Evolutionary conservation across 345 rosid species (phyloP).

Genomic region (Populus tremula): DNA sequence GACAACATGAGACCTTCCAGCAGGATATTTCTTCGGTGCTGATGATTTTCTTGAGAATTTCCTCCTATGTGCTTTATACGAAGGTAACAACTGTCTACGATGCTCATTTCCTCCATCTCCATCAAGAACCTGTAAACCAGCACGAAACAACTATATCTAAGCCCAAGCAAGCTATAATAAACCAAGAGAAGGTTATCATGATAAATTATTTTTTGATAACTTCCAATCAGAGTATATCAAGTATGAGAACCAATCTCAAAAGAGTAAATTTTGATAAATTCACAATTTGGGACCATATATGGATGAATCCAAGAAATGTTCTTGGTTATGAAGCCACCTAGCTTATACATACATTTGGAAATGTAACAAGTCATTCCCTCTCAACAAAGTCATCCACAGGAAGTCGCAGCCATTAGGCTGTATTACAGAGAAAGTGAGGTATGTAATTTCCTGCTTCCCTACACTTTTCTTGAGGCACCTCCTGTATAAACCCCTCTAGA

Average conservation of each 20-base stretch:
- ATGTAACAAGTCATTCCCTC: too few relatives aligned
- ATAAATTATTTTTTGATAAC: not conserved
- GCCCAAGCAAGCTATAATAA: not conserved
- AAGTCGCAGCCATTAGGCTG: too few relatives aligned
- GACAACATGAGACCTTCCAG: constrained; percentile 44
- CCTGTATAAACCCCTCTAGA: too few relatives aligned
- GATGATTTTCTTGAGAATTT: constrained; percentile 33
- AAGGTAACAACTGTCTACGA: constrained; percentile 71
- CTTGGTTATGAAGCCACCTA: too few relatives aligned
- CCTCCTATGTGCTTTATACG: constrained; percentile 79
- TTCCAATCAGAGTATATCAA: too few relatives aligned
- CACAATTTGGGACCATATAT: not conserved
- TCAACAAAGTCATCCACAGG: too few relatives aligned
- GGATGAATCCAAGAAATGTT: too few relatives aligned
- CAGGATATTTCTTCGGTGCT: constrained; percentile 30
- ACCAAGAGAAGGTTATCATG: not conserved
- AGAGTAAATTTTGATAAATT: not conserved
- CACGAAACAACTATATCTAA: not conserved
- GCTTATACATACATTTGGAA: too few relatives aligned
- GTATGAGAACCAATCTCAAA: too few relatives aligned
- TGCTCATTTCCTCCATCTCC: constrained; percentile 70
- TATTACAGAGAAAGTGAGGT: too few relatives aligned
- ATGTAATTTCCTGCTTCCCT: too few relatives aligned
- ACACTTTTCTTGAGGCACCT: too few relatives aligned
- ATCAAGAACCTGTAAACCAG: constrained; percentile 64